phyloP scores from a whole-genome alignment of 345 rosid genomes.

The Cardamine occulta region DNA sequence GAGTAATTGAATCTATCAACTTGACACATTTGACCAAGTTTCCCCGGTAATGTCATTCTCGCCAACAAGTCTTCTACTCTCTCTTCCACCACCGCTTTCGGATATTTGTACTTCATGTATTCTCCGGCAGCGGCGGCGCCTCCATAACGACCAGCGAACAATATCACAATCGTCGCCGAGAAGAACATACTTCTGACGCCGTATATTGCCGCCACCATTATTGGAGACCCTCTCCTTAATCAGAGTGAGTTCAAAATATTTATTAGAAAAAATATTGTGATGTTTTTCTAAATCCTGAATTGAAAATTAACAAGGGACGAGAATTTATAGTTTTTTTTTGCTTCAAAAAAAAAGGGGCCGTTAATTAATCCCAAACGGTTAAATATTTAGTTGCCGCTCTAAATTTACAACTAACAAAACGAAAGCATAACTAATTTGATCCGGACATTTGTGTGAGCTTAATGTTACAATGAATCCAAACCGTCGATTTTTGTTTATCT shows the following conservation, averaged over 20 bases:
- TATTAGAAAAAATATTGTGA: background rate
- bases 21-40: conserved; percentile 66
- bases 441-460: conserved; percentile 32
- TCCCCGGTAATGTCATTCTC: conserved; percentile 63
- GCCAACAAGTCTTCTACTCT: conserved; percentile 52
- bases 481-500: background rate
- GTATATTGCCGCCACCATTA: conserved; percentile 29
- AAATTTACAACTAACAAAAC: conserved; percentile 13
- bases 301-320: background rate
- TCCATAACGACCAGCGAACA: conserved; percentile 33
- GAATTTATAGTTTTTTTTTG: conserved; percentile 11
- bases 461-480: background rate
- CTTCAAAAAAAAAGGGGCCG: conserved; percentile 6
- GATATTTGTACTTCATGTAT: conserved; percentile 52
- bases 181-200: conserved; percentile 21
- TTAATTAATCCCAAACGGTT: conserved; percentile 13
- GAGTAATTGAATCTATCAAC: conserved; percentile 48
- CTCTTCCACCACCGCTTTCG: conserved; percentile 45
- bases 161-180: conserved; percentile 26
- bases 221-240: conserved; percentile 14
- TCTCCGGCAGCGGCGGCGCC: conserved; percentile 28
- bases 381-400: conserved; percentile 7
- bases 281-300: conserved; percentile 32
- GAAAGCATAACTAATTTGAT: background rate
- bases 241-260: conserved; percentile 34